Evolutionary conservation across 2,329 filamentous ascomycete species (phyloP).

Genomic region (Fusarium musae): DNA sequence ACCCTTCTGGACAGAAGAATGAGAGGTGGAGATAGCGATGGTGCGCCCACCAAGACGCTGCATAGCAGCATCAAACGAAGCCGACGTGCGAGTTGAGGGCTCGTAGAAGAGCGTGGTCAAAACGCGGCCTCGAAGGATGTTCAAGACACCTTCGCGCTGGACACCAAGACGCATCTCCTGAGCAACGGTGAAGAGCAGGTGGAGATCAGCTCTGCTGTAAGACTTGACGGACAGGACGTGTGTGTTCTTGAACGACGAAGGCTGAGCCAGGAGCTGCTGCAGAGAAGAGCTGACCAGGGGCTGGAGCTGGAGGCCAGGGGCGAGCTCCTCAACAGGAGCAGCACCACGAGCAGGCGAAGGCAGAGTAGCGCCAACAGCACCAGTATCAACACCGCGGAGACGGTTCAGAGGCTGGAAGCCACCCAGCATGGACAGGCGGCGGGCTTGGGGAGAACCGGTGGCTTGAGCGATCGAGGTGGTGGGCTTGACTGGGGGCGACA

Average conservation of each 20-base stretch:
- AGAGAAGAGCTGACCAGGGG: slow-evolving; percentile 70
- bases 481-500: slow-evolving; percentile 69
- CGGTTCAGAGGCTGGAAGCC: slow-evolving; percentile 46
- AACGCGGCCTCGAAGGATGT: slow-evolving; percentile 85
- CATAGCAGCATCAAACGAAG: slow-evolving; percentile 98
- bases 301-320: slow-evolving; percentile 59
- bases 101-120: slow-evolving; percentile 97
- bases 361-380: slow-evolving; percentile 23
- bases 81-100: slow-evolving; percentile 93
- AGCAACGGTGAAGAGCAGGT: slow-evolving; percentile 93
- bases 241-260: slow-evolving; percentile 87
- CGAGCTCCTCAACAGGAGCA: slow-evolving; percentile 57
- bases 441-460: slow-evolving; percentile 51
- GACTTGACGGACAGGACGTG: slow-evolving; percentile 93
- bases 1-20: slow-evolving; percentile 93
- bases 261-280: slow-evolving; percentile 75
- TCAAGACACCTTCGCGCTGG: slow-evolving; percentile 88
- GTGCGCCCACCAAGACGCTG: slow-evolving; percentile 93
- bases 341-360: slow-evolving; percentile 39
- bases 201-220: slow-evolving; percentile 87
- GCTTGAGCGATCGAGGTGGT: slow-evolving; percentile 53
- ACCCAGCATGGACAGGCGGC: slow-evolving; percentile 47
- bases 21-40: slow-evolving; percentile 81
- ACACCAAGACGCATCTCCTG: slow-evolving; percentile 98
- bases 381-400: slow-evolving; percentile 46